Evolutionary conservation across 2,329 filamentous ascomycete species (phyloP).

Genomic region (Pezicula radicicola): DNA sequence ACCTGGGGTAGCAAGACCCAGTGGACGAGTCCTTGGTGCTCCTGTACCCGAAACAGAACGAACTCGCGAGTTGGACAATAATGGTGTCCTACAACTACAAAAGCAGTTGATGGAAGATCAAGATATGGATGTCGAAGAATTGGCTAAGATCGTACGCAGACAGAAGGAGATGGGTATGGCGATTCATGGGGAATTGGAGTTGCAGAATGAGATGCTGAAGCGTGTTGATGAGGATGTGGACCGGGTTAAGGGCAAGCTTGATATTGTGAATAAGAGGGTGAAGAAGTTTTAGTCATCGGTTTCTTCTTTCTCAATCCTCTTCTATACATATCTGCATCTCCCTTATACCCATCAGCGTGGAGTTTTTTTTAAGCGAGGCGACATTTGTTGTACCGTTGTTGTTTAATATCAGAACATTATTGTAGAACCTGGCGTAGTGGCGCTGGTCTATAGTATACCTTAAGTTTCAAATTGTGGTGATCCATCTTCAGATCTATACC

Average conservation of each 20-base stretch:
- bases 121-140: slow-evolving; percentile 66
- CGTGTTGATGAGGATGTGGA: slow-evolving; percentile 64
- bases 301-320: background rate
- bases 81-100: slow-evolving; percentile 71
- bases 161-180: slow-evolving; percentile 76
- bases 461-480: too few relatives aligned
- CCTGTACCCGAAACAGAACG: slow-evolving; percentile 72
- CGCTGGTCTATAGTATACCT: too few relatives aligned
- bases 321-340: too few relatives aligned
- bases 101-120: slow-evolving; percentile 72
- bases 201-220: slow-evolving; percentile 69
- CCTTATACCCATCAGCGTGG: too few relatives aligned
- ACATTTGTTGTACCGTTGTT: too few relatives aligned
- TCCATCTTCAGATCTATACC: too few relatives aligned
- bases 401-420: too few relatives aligned
- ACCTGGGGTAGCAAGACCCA: slow-evolving; percentile 30
- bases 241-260: slow-evolving; percentile 64
- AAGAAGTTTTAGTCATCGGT: slow-evolving; percentile 49
- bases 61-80: slow-evolving; percentile 74
- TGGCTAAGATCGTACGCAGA: slow-evolving; percentile 66
- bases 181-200: slow-evolving; percentile 70
- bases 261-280: slow-evolving; percentile 70
- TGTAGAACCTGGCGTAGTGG: too few relatives aligned
- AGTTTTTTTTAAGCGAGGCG: too few relatives aligned
- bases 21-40: slow-evolving; percentile 68